A percentile compares a stretch with the other conserved stretches of the same genome.
phyloP scores from a whole-genome alignment of 2,329 filamentous ascomycete genomes.

The Ophiostoma perfectum region DNA sequence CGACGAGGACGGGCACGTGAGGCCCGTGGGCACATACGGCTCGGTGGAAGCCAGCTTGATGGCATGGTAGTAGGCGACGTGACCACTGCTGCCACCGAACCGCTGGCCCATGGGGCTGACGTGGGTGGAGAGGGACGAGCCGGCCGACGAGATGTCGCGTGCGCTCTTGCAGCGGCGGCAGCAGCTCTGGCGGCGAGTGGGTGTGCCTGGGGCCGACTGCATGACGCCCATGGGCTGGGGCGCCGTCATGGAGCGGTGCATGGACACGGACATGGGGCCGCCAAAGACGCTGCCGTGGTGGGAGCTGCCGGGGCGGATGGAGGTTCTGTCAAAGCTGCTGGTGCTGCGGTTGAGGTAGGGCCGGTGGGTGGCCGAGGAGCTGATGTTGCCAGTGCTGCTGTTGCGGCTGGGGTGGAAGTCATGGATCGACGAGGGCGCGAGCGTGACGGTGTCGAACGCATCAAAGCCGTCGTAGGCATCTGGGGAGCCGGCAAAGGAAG shows the following conservation, averaged over 20 bases:
- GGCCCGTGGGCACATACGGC: conserved; percentile 23
- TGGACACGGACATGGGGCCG: not conserved
- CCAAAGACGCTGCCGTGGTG: not conserved
- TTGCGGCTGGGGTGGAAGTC: conserved; percentile 18
- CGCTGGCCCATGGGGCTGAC: not conserved
- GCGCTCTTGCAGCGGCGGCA: conserved; percentile 18
- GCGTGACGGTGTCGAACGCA: conserved; percentile 18
- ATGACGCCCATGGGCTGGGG: not conserved
- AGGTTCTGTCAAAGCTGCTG: conserved; percentile 18
- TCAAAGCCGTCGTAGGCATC: conserved; percentile 19
- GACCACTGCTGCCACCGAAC: conserved; percentile 7
- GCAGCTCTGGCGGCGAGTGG: not conserved
- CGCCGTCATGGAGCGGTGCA: conserved; percentile 17
- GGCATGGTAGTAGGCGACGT: conserved; percentile 21
- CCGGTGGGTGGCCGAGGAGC: not conserved
- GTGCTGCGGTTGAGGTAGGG: conserved; percentile 16
- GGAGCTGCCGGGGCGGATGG: not conserved
- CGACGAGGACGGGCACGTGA: conserved; percentile 22
- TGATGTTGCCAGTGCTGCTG: conserved; percentile 3
- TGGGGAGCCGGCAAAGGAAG: not conserved
- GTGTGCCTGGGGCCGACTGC: not conserved
- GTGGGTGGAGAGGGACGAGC: no score
- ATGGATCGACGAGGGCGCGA: conserved; percentile 19
- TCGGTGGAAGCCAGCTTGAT: conserved; percentile 23
- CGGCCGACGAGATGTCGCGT: not conserved